Conservation (phyloP, 2,329 filamentous ascomycete genomes). For the Thelonectria olida region DNA sequence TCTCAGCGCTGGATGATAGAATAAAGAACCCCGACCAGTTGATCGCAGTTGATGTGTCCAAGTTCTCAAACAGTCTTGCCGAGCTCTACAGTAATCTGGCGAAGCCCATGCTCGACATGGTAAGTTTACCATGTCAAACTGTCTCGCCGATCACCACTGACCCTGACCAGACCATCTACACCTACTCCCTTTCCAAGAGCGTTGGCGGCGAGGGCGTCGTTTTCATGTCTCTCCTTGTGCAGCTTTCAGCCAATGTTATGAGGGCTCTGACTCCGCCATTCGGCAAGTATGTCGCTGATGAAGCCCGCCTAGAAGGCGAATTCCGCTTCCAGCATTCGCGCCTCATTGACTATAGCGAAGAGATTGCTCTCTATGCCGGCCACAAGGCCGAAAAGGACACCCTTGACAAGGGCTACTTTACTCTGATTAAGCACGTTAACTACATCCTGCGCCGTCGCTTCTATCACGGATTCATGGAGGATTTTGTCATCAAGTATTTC, state of each 20-base stretch:
- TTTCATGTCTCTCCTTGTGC: constrained; percentile 93
- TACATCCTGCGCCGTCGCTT: constrained; percentile 89
- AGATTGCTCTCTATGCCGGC: constrained; percentile 90
- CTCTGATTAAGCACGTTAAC: constrained; percentile 98
- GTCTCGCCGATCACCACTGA: constrained; percentile 34
- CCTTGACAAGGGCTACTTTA: constrained; percentile 98
- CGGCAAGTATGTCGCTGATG: constrained; percentile 96
- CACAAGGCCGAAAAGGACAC: constrained; percentile 96
- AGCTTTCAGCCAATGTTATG: constrained; percentile 93
- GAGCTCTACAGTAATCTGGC: constrained; percentile 97
- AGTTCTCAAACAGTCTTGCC: constrained; percentile 94
- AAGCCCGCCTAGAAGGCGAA: constrained; percentile 92
- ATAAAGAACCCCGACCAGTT: constrained; percentile 99
- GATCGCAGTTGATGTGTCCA: constrained; percentile 94
- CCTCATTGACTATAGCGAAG: constrained; percentile 95
- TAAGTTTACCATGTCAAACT: constrained; percentile 45
- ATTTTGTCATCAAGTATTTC: constrained; percentile 99
- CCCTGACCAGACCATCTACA: constrained; percentile 78
- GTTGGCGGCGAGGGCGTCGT: constrained; percentile 97
- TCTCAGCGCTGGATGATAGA: constrained; percentile 93
- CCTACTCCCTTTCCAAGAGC: constrained; percentile 89
- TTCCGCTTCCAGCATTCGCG: constrained; percentile 95
- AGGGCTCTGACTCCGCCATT: constrained; percentile 94
- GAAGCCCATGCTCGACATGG: constrained; percentile 93
- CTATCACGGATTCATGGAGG: constrained; percentile 99